Conservation (phyloP, 2,329 filamentous ascomycete genomes). For the Venturia nashicola region DNA sequence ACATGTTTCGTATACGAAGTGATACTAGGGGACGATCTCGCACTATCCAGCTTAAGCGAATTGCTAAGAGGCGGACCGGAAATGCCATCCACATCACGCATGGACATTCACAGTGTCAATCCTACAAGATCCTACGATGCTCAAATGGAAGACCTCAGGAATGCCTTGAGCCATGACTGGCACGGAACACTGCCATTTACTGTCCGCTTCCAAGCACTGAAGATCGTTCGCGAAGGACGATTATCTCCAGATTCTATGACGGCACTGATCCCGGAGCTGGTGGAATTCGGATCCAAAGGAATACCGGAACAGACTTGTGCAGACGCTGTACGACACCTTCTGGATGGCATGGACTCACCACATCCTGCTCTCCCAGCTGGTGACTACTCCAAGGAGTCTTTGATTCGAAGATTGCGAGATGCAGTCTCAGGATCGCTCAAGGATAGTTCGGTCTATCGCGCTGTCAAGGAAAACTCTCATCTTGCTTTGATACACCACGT, state of each 20-base stretch:
- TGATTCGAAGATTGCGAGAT: background rate
- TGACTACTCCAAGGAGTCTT: background rate
- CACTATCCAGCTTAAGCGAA: conserved; percentile 14
- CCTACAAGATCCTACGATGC: conserved; percentile 4
- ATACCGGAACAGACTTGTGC: conserved; percentile 25
- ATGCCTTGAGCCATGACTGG: conserved; percentile 5
- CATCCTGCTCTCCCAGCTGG: background rate
- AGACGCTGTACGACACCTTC: conserved; percentile 25
- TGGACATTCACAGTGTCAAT: conserved; percentile 11
- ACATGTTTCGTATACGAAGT: conserved; percentile 40
- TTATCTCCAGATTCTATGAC: conserved; percentile 1
- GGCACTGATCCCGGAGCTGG: conserved; percentile 6
- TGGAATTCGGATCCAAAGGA: conserved; percentile 23
- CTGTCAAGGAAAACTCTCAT: background rate
- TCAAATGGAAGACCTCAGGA: conserved; percentile 9
- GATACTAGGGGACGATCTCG: conserved; percentile 17
- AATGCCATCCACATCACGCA: conserved; percentile 20
- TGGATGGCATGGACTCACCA: background rate
- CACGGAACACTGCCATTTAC: conserved; percentile 1
- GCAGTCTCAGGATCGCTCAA: background rate
- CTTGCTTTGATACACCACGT: conserved; percentile 20
- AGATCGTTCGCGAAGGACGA: conserved; percentile 2
- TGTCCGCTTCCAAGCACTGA: conserved; percentile 9
- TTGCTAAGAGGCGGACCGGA: conserved; percentile 17
- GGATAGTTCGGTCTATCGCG: background rate